Evolutionary conservation across 257 asterid species (phyloP).

Genomic region (Anisodus tanguticus): DNA sequence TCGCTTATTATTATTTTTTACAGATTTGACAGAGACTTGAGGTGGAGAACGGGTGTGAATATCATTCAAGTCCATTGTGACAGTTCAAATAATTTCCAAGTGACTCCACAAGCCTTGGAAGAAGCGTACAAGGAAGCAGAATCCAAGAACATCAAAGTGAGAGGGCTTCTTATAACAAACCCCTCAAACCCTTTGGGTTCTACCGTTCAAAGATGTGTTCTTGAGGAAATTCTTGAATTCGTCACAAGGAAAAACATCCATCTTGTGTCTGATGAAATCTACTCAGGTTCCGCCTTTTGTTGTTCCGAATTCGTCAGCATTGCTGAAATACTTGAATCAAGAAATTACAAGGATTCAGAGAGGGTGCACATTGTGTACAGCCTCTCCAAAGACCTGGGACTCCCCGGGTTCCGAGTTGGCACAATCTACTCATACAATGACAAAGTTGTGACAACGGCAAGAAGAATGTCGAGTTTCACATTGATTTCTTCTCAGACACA

Average conservation of each 20-base stretch:
- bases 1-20: too few relatives aligned
- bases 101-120: slow-evolving; percentile 45
- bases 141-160: slow-evolving; percentile 44
- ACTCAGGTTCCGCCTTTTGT: slow-evolving; percentile 50
- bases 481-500: slow-evolving; percentile 34
- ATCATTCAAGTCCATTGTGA: slow-evolving; percentile 50
- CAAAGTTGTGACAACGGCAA: slow-evolving; percentile 23
- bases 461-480: slow-evolving; percentile 31
- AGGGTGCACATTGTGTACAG: slow-evolving; percentile 57
- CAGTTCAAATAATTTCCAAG: slow-evolving; percentile 49
- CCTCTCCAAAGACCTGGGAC: slow-evolving; percentile 56
- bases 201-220: slow-evolving; percentile 37
- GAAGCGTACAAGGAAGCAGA: slow-evolving; percentile 48
- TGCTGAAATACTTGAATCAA: slow-evolving; percentile 44
- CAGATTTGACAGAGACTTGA: slow-evolving; percentile 57
- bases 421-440: slow-evolving; percentile 35
- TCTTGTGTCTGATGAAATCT: slow-evolving; percentile 53
- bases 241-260: slow-evolving; percentile 46
- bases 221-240: slow-evolving; percentile 45
- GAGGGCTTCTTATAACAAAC: slow-evolving; percentile 52
- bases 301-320: slow-evolving; percentile 44
- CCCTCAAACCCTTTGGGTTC: slow-evolving; percentile 58
- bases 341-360: slow-evolving; percentile 40
- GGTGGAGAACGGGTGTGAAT: slow-evolving; percentile 57
- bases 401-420: slow-evolving; percentile 54